Percentiles rank a stretch among this genome's conserved stretches.
phyloP scores from a whole-genome alignment of 495 filamentous ascomycete genomes.

The Penicillium subrubescens region DNA sequence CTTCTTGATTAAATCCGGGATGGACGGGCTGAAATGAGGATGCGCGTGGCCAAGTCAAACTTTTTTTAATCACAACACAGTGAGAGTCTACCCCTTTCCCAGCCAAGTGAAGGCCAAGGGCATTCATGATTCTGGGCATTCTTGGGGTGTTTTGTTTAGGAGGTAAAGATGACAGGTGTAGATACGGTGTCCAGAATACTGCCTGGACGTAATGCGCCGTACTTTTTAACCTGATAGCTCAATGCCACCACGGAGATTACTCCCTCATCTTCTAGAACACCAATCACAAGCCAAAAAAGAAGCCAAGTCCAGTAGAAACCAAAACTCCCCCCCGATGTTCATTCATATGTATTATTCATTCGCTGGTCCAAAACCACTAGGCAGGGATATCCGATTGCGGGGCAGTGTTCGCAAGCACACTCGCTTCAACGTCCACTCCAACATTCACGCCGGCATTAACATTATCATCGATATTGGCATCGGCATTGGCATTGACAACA shows the following conservation, averaged over 20 bases:
- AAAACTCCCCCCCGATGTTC: not conserved
- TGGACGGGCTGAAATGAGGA: not conserved
- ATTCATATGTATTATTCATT: not conserved
- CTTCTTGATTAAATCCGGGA: not conserved
- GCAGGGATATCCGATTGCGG: slow-evolving; percentile 7
- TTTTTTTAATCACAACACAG: too few species aligned
- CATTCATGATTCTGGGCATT: too few species aligned
- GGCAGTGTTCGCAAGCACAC: slow-evolving; percentile 3
- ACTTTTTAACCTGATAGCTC: not conserved
- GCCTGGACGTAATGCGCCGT: too few species aligned
- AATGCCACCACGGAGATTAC: not conserved
- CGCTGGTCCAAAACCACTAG: not conserved
- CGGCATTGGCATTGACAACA: too few species aligned
- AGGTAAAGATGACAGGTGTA: not conserved
- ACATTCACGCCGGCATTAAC: not conserved
- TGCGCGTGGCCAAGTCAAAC: too few species aligned
- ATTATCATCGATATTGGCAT: not conserved
- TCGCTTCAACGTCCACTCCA: not conserved
- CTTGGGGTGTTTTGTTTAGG: not conserved
- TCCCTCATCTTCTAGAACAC: not conserved
- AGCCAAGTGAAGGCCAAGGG: too few species aligned
- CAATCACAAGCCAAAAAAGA: not conserved
- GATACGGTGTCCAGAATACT: too few species aligned
- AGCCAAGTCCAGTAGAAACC: not conserved
- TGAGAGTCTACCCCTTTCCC: too few species aligned